phyloP scores from a whole-genome alignment of 1,284 basidiomycete genomes.

The Ustilago curta region DNA sequence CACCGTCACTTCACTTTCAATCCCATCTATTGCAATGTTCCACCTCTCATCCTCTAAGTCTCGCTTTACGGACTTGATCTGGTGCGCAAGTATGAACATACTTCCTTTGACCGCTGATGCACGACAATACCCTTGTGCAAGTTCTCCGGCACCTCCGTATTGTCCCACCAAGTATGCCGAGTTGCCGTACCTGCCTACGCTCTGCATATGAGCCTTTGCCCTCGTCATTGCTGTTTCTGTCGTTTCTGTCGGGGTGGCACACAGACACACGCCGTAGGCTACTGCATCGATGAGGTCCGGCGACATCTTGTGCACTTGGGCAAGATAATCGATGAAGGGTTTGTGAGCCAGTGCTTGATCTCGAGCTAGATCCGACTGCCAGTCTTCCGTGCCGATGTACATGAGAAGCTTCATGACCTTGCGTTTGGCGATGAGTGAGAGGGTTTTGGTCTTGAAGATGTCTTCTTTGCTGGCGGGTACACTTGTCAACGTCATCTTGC shows the following conservation, averaged over 20 bases:
- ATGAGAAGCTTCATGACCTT: constrained; percentile 89
- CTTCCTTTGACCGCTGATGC: constrained; percentile 62
- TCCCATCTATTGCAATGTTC: constrained; percentile 71
- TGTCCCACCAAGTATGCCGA: constrained; percentile 93
- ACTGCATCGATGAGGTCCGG: constrained; percentile 71
- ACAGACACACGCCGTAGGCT: constrained; percentile 67
- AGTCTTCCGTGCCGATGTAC: constrained; percentile 44
- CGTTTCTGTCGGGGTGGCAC: constrained; percentile 52
- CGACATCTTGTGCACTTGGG: constrained; percentile 76
- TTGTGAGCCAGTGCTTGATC: constrained; percentile 12
- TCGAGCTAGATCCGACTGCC: constrained; percentile 17
- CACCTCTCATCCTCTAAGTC: constrained; percentile 13
- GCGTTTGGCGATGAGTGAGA: constrained; percentile 86
- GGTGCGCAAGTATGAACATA: constrained; percentile 57
- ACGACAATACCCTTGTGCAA: constrained; percentile 65
- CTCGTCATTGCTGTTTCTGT: constrained; percentile 44
- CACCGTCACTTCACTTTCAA: constrained; percentile 75
- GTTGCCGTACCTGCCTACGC: constrained; percentile 86
- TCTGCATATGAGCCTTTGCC: constrained; percentile 75
- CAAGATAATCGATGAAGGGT: constrained; percentile 73
- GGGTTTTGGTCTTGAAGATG: constrained; percentile 85
- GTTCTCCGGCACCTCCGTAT: constrained; percentile 79
- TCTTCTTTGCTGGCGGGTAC: constrained; percentile 94
- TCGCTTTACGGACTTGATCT: constrained; percentile 18
- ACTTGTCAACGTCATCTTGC: constrained; percentile 21